Percentiles rank a stretch among this genome's conserved stretches.
These are phyloP conservation scores for Hypomontagnella submonticulosa DNA, from an alignment of 495 filamentous ascomycete species.

Conservation along the genomic window DNA sequence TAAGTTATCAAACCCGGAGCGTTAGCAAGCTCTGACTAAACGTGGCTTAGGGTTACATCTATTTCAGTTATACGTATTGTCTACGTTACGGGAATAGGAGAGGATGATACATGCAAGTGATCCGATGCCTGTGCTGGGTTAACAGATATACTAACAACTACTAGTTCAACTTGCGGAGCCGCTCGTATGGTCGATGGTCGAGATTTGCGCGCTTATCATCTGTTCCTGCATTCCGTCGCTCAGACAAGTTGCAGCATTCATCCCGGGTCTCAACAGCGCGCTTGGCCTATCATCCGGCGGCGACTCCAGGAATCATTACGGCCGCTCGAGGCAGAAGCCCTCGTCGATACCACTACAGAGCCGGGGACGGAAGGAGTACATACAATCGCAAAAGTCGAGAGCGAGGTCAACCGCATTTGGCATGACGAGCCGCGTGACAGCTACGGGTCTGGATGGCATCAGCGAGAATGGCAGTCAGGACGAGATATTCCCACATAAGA, in stretches of 20 bases:
- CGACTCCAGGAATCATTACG: conserved; percentile 11
- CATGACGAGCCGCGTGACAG: conserved; percentile 31
- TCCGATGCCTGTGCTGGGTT: background rate
- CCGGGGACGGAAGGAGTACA: conserved; percentile 19
- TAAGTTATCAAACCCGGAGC: conserved; percentile 32
- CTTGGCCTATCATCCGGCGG: conserved; percentile 36
- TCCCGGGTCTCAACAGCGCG: conserved; percentile 35
- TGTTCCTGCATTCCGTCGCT: conserved; percentile 48
- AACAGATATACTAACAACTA: background rate
- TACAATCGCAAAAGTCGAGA: conserved; percentile 33
- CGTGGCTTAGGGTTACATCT: conserved; percentile 19
- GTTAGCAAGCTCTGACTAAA: background rate
- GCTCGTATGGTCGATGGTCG: conserved; percentile 45
- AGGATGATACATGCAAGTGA: conserved; percentile 35
- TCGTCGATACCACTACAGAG: conserved; percentile 24
- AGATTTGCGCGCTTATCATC: conserved; percentile 46
- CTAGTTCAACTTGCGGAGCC: conserved; percentile 33
- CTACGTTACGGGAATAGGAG: conserved; percentile 23
- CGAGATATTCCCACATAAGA: conserved; percentile 51
- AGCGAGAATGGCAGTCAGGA: conserved; percentile 39
- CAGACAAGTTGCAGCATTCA: conserved; percentile 34
- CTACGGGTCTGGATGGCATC: conserved; percentile 20
- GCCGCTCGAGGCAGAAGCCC: conserved; percentile 6
- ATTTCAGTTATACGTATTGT: conserved; percentile 40
- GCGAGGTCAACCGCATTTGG: conserved; percentile 21